phyloP scores from a whole-genome alignment of 2,329 filamentous ascomycete genomes.

The Zymoseptoria pseudotritici region DNA sequence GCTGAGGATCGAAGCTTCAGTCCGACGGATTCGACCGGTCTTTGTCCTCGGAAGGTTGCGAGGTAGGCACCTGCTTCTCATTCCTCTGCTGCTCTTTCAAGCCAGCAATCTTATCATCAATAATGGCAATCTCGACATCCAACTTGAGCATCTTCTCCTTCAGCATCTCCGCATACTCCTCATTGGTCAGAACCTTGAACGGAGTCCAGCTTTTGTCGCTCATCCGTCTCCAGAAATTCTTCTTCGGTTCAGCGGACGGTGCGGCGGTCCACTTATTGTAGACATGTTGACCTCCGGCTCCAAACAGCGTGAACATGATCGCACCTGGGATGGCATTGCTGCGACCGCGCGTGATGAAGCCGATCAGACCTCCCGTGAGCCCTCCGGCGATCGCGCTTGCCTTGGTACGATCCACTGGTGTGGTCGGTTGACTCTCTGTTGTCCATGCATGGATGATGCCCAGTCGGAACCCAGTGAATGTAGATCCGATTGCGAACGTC shows the following conservation, averaged over 20 bases:
- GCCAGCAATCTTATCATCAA: constrained; percentile 65
- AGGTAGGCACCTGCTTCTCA: neutral
- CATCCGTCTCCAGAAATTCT: constrained; percentile 41
- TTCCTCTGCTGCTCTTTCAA: constrained; percentile 30
- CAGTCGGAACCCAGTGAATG: constrained; percentile 60
- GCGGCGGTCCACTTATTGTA: constrained; percentile 45
- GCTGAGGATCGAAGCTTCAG: neutral
- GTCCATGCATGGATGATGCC: constrained; percentile 32
- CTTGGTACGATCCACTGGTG: constrained; percentile 49
- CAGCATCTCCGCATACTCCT: constrained; percentile 65
- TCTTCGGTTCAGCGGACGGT: constrained; percentile 32
- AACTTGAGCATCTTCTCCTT: constrained; percentile 62
- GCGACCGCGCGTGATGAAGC: constrained; percentile 52
- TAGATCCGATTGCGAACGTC: constrained; percentile 71
- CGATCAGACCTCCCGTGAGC: constrained; percentile 51
- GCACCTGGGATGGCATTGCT: constrained; percentile 48
- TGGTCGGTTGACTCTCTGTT: constrained; percentile 7
- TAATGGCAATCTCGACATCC: constrained; percentile 68
- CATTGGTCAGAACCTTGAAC: constrained; percentile 60
- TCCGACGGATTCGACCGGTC: neutral
- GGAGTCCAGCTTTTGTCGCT: constrained; percentile 63
- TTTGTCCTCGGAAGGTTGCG: neutral
- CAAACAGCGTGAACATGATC: constrained; percentile 52
- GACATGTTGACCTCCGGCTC: constrained; percentile 49
- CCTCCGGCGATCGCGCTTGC: constrained; percentile 66